A percentile compares a stretch with the other conserved stretches of the same genome.
phyloP scores from a whole-genome alignment of 495 filamentous ascomycete genomes.

The Cercophora newfieldiana region DNA sequence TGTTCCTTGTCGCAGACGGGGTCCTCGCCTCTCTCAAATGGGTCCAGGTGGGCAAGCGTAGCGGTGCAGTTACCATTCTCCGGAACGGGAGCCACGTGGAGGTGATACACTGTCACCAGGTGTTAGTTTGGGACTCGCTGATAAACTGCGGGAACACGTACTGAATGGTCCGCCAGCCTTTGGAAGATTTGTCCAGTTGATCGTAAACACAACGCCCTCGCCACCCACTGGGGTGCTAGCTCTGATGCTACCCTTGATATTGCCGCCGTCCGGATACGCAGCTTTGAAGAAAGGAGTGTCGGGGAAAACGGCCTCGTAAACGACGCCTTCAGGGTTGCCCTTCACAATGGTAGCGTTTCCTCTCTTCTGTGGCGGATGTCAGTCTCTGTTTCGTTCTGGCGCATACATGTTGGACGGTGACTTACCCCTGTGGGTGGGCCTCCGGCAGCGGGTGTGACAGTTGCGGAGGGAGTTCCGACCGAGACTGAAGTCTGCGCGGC shows the following conservation, averaged over 20 bases:
- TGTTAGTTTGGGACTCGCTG: not conserved
- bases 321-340: slow-evolving; percentile 62
- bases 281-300: slow-evolving; percentile 47
- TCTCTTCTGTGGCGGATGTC: slow-evolving; percentile 33
- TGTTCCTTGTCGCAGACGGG: slow-evolving; percentile 61
- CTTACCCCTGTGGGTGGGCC: slow-evolving; percentile 25
- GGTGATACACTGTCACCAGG: slow-evolving; percentile 67
- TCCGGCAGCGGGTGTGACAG: slow-evolving; percentile 1
- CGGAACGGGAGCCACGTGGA: slow-evolving; percentile 74
- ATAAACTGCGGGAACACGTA: slow-evolving; percentile 44
- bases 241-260: slow-evolving; percentile 61
- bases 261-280: slow-evolving; percentile 51
- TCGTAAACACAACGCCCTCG: slow-evolving; percentile 60
- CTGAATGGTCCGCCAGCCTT: slow-evolving; percentile 65
- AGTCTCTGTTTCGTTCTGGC: not conserved
- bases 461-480: slow-evolving; percentile 12
- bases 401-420: not conserved
- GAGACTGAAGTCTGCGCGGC: slow-evolving; percentile 20
- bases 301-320: slow-evolving; percentile 62
- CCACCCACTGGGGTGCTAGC: slow-evolving; percentile 62
- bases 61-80: slow-evolving; percentile 75
- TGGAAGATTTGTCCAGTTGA: slow-evolving; percentile 68
- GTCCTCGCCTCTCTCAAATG: slow-evolving; percentile 59
- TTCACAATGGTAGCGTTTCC: slow-evolving; percentile 57
- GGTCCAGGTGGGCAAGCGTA: slow-evolving; percentile 62